These are phyloP conservation scores for Russula brevipes DNA, from an alignment of 768 basidiomycete genomes.

Conservation along the genomic window DNA sequence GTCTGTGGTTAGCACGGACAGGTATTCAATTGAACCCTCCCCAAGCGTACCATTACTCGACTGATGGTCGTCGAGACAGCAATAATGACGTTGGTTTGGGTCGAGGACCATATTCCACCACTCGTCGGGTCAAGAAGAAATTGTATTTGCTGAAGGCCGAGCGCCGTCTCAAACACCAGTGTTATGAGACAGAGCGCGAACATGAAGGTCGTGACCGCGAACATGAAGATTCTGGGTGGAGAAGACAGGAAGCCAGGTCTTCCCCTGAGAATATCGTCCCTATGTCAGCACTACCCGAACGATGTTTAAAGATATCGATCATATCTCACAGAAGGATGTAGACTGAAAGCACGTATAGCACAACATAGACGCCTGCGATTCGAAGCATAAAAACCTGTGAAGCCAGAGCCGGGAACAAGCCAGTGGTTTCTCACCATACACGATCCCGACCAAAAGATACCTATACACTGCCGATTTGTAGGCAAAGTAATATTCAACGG, in stretches of 20 bases:
- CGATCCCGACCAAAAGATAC: constrained; percentile 14
- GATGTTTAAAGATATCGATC: neutral
- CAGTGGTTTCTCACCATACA: constrained; percentile 3
- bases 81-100: neutral
- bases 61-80: constrained; percentile 6
- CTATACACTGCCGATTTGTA: constrained; percentile 11
- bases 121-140: constrained; percentile 5
- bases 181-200: constrained; percentile 11
- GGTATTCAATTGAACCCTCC: too few species aligned
- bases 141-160: constrained; percentile 10
- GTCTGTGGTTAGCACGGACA: neutral
- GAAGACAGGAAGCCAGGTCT: constrained; percentile 14
- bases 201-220: constrained; percentile 19
- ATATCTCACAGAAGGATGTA: constrained; percentile 16
- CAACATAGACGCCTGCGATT: constrained; percentile 5
- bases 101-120: constrained; percentile 10
- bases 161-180: constrained; percentile 10
- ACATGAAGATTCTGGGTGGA: constrained; percentile 13
- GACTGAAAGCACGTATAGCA: constrained; percentile 10
- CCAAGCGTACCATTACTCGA: constrained; percentile 5
- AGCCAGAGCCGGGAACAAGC: neutral
- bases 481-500: neutral
- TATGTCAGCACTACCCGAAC: neutral
- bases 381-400: neutral
- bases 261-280: neutral